A percentile compares a stretch with the other conserved stretches of the same genome.
Evolutionary conservation across 2,329 filamentous ascomycete genomes (phyloP).

Genomic region (Colletotrichum sojae): DNA sequence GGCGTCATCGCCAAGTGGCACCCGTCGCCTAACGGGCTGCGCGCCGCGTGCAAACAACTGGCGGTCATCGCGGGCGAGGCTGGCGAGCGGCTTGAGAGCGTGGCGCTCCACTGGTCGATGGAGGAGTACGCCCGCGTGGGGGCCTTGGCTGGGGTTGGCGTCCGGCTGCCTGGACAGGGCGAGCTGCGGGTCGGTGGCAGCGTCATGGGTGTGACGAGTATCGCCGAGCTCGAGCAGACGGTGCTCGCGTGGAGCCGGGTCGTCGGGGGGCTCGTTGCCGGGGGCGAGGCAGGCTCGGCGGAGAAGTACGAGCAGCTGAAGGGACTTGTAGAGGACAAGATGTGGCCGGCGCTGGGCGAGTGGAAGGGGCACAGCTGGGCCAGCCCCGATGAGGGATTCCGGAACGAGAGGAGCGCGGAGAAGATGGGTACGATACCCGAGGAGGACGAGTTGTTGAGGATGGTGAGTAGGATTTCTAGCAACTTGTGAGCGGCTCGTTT

Average conservation of each 20-base stretch:
- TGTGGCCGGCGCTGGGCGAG: constrained; percentile 71
- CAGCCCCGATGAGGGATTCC: constrained; percentile 66
- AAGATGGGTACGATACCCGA: constrained; percentile 29
- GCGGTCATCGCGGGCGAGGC: constrained; percentile 74
- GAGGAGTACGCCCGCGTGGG: constrained; percentile 71
- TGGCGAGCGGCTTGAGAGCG: constrained; percentile 82
- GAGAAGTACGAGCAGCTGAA: constrained; percentile 50
- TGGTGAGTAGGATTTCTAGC: constrained; percentile 20
- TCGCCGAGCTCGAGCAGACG: constrained; percentile 75
- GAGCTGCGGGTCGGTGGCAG: constrained; percentile 64
- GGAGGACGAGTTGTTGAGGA: constrained; percentile 32
- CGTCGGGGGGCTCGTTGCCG: constrained; percentile 56
- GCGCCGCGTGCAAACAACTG: constrained; percentile 74
- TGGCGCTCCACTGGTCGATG: constrained; percentile 87
- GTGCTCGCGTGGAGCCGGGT: constrained; percentile 70
- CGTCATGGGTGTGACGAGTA: constrained; percentile 77
- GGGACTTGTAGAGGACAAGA: constrained; percentile 54
- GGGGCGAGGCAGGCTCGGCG: constrained; percentile 46
- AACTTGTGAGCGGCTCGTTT: constrained; percentile 17
- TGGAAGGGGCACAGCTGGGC: constrained; percentile 77
- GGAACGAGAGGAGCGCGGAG: constrained; percentile 51
- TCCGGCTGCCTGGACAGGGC: constrained; percentile 25
- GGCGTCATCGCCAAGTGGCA: constrained; percentile 89
- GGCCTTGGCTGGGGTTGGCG: constrained; percentile 56
- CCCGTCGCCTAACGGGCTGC: constrained; percentile 80